phyloP scores from a whole-genome alignment of 768 basidiomycete genomes.

The Tylopilus subfusipes region DNA sequence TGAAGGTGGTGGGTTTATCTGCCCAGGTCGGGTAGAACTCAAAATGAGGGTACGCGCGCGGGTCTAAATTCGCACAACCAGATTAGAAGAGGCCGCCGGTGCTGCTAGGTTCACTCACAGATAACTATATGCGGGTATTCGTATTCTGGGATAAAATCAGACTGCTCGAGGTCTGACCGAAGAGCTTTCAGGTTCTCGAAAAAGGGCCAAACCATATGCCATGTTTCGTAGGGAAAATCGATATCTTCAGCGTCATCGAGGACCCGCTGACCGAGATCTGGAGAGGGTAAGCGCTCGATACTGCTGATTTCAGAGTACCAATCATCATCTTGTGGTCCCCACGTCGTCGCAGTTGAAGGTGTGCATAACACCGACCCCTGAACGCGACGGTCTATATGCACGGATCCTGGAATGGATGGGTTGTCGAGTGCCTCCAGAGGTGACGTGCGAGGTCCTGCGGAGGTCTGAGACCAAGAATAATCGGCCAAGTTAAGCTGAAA shows the following conservation, averaged over 20 bases:
- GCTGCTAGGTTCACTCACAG: constrained; percentile 20
- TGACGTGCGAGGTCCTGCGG: constrained; percentile 55
- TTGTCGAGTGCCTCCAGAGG: constrained; percentile 39
- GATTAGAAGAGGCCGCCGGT: constrained; percentile 2
- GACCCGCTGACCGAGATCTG: constrained; percentile 56
- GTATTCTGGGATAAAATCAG: constrained; percentile 15
- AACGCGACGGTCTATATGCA: constrained; percentile 52
- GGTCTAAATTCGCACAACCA: constrained; percentile 8
- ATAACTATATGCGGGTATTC: constrained; percentile 28
- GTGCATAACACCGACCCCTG: constrained; percentile 57
- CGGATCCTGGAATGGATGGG: constrained; percentile 43
- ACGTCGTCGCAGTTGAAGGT: constrained; percentile 43
- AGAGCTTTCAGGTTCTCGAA: not conserved
- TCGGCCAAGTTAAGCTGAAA: constrained; percentile 59
- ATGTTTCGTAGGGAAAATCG: constrained; percentile 7
- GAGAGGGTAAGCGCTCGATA: constrained; percentile 45
- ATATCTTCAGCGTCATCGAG: constrained; percentile 50
- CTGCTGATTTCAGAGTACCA: constrained; percentile 35
- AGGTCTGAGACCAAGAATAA: constrained; percentile 68
- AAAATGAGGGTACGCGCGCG: constrained; percentile 30
- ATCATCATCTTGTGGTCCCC: constrained; percentile 48
- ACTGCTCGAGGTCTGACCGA: not conserved
- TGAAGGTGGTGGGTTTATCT: not conserved
- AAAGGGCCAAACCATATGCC: constrained; percentile 14
- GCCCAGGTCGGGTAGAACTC: constrained; percentile 30